phyloP scores from a whole-genome alignment of 1,284 basidiomycete genomes.

The Rhodotorula sp. region DNA sequence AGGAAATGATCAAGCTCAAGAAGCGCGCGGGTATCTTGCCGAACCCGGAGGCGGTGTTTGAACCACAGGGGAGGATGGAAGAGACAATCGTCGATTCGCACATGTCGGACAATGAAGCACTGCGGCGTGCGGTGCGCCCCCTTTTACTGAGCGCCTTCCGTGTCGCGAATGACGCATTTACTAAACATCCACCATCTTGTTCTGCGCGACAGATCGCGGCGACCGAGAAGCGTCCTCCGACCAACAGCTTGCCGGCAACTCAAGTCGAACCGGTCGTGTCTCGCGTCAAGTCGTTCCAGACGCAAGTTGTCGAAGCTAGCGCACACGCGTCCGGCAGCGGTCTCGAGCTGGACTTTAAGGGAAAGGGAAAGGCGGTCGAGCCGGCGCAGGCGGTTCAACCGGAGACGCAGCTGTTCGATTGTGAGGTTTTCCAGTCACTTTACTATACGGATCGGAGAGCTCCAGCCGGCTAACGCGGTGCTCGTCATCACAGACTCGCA shows the following conservation, averaged over 20 bases:
- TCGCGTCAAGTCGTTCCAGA: conserved; percentile 17
- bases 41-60: conserved; percentile 2
- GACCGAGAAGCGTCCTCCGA: conserved; percentile 2
- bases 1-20: conserved; percentile 4
- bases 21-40: conserved; percentile 23
- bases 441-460: background rate
- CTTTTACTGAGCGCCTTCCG: background rate
- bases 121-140: conserved; percentile 22
- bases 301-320: conserved; percentile 18
- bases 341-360: background rate
- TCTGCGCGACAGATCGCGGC: background rate
- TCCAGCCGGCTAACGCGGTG: too few relatives aligned
- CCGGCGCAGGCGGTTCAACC: background rate
- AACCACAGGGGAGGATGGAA: conserved; percentile 9
- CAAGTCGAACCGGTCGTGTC: conserved; percentile 29
- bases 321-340: background rate
- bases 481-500: conserved; percentile 9
- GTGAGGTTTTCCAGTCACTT: background rate
- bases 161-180: too few relatives aligned
- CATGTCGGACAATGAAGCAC: conserved; percentile 26
- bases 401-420: conserved; percentile 33
- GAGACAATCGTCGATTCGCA: conserved; percentile 11
- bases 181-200: too few relatives aligned
- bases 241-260: conserved; percentile 9
- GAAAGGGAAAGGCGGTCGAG: background rate